Percentiles rank a stretch among this genome's conserved stretches.
Evolutionary conservation across 257 asterid species (phyloP).

Genomic region (Sherardia arvensis): DNA sequence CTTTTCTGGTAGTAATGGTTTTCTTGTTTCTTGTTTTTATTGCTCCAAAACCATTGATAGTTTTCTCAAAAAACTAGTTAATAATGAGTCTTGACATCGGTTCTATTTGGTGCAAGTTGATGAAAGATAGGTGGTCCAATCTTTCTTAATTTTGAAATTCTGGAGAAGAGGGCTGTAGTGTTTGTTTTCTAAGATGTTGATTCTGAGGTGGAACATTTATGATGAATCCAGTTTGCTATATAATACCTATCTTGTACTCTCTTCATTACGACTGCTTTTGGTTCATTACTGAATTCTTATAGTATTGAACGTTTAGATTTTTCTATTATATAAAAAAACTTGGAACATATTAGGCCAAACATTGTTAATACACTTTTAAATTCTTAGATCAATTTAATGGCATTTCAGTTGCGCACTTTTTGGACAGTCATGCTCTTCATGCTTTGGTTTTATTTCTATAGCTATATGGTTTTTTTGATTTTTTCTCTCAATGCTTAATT

Average conservation of each 20-base stretch:
- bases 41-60: not conserved
- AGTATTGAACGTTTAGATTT: too few species aligned
- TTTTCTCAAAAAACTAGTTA: not conserved
- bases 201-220: not conserved
- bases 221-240: not conserved
- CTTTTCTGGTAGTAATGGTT: not conserved
- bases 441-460: not conserved
- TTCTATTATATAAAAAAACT: too few species aligned
- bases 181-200: not conserved
- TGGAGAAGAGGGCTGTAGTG: not conserved
- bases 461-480: not conserved
- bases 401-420: not conserved
- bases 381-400: not conserved
- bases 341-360: not conserved
- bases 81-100: not conserved
- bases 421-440: not conserved
- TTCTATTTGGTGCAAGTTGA: not conserved
- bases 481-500: slow-evolving; percentile 5
- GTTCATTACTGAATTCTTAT: not conserved
- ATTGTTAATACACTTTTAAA: not conserved
- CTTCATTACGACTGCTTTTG: not conserved
- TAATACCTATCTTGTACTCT: not conserved
- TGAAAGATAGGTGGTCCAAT: not conserved
- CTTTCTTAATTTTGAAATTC: too few species aligned
- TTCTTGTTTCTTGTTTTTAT: not conserved